phyloP scores from a whole-genome alignment of 2,329 filamentous ascomycete species.

The Neonectria faginata region DNA sequence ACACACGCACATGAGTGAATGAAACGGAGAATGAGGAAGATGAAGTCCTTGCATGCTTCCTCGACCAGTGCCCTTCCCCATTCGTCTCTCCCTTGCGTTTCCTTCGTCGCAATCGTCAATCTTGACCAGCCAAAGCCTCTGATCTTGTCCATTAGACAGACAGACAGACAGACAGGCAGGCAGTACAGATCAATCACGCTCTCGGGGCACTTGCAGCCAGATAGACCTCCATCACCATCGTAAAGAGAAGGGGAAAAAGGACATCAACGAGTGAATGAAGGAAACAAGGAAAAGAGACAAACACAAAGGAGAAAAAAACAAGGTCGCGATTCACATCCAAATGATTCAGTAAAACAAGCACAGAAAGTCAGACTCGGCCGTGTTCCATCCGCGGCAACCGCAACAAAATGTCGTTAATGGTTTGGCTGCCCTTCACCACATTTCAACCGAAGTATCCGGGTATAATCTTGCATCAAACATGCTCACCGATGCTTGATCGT shows the following conservation, averaged over 20 bases:
- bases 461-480: conserved; percentile 48
- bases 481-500: conserved; percentile 44
- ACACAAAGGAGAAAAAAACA: conserved; percentile 18
- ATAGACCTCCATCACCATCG: conserved; percentile 8
- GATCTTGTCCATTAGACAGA: conserved; percentile 4
- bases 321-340: conserved; percentile 34
- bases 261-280: conserved; percentile 17
- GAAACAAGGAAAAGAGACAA: conserved; percentile 9
- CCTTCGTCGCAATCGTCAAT: conserved; percentile 12
- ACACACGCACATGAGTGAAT: conserved; percentile 22
- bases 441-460: conserved; percentile 45
- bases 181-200: conserved; percentile 11
- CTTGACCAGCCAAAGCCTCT: conserved; percentile 14
- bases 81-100: conserved; percentile 3
- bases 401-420: conserved; percentile 47
- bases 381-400: conserved; percentile 41
- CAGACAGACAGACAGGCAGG: too few relatives aligned
- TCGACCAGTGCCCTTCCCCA: conserved; percentile 8
- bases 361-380: conserved; percentile 32
- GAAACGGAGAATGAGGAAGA: conserved; percentile 19
- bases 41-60: conserved; percentile 23
- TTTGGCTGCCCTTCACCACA: conserved; percentile 42
- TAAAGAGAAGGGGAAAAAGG: conserved; percentile 3
- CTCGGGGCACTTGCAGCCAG: conserved; percentile 14
- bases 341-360: conserved; percentile 31